Base-by-base conservation (phyloP, 768 basidiomycete genomes). In the Suillus hirtellus region DNA sequence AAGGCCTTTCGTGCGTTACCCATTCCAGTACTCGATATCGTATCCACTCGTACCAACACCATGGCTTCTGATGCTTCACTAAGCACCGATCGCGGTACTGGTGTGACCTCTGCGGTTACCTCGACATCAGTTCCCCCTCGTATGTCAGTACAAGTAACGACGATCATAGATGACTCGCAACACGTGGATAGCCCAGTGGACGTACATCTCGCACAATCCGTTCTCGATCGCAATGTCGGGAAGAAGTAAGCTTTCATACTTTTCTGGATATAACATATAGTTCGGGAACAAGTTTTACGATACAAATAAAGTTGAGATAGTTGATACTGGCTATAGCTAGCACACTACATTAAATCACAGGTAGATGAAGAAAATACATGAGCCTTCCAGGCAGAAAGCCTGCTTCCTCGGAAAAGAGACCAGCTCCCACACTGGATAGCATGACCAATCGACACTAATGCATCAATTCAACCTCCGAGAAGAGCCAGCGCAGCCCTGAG, bases 401-500 rank as follows among this genome's bases (percentile, higher is more conserved):
- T 47, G 4, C 31, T 37, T 59, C 15, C 17, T 24, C 27, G n/a
- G 38, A 19, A 46, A 58, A 55, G 31, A 63, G 42, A 54, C 21
- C 56, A 43, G 52, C n/a, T 7, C 21, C 37, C 43, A 63, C 4
- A 43, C 14, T 43, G 1, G 49, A 35, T 24, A n/a, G 9, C 38
- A 59, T 37, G 17, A 21, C 12, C 40, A 54, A 49, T 27, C n/a
- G 17, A 27, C 35, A 37, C 15, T 15, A 31, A 27, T 31, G 49
- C 24, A 69, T 62, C 66, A 40, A 65, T 53, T 76, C 70, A 85
- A 4, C 79, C 87, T 27, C 86, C 90, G 24, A 94, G 78, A 40
- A 85, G 75, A 38, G 79, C 81, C 65, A 99, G 76, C 15, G 96
- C 96, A 42, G 84, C 80, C 67, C 84, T 81, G 67, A 99, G 76